Conservation (phyloP, 768 basidiomycete genomes). For the Rhizopogon vinicolor region DNA sequence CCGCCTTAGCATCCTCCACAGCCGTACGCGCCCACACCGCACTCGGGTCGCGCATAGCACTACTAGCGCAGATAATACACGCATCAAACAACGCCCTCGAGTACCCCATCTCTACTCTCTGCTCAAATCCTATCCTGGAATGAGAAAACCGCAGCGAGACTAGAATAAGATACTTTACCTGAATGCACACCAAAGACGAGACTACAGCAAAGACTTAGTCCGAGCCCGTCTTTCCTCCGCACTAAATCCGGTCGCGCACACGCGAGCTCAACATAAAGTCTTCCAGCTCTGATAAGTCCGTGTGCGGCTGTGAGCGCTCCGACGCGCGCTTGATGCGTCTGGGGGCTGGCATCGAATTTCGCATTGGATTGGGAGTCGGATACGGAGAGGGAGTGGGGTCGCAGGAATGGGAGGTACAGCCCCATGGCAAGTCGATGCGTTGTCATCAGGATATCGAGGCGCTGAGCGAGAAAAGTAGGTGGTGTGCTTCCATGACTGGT, state of each 20-base stretch:
- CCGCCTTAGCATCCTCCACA: conserved; percentile 39
- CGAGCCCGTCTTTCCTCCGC: background rate
- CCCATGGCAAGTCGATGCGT: conserved; percentile 60
- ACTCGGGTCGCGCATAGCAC: conserved; percentile 48
- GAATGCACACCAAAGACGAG: background rate
- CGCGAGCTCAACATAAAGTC: background rate
- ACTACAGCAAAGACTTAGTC: background rate
- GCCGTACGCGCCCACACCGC: conserved; percentile 45
- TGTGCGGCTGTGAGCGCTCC: conserved; percentile 66
- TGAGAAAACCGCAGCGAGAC: background rate
- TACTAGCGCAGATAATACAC: conserved; percentile 58
- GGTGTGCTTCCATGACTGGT: conserved; percentile 19
- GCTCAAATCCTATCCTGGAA: background rate
- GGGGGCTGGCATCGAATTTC: conserved; percentile 11
- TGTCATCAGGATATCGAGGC: conserved; percentile 56
- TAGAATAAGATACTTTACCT: background rate
- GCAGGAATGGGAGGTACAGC: conserved; percentile 65
- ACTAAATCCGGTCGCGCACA: background rate
- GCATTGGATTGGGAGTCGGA: conserved; percentile 7
- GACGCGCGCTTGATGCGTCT: conserved; percentile 46
- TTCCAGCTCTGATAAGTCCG: background rate
- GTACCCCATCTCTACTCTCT: background rate
- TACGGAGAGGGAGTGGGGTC: conserved; percentile 13
- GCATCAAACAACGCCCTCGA: conserved; percentile 60
- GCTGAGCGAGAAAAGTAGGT: conserved; percentile 42